A percentile compares a stretch with the other conserved stretches of the same genome.
Evolutionary conservation across 1,139 yeast genomes (phyloP).

Genomic region (Pichia sp.): DNA sequence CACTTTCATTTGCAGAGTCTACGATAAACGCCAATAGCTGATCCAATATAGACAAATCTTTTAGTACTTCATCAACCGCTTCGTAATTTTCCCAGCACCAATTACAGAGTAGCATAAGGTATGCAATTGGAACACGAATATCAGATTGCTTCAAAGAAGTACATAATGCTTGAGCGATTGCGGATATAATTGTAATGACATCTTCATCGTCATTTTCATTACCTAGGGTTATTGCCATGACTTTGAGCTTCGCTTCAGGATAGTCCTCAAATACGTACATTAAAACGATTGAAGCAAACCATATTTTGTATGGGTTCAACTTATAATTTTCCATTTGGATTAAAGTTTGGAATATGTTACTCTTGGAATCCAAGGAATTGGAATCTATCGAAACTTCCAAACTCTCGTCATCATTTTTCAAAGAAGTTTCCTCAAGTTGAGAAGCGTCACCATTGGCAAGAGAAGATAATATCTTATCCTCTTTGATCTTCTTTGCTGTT

Average conservation of each 20-base stretch:
- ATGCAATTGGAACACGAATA: slow-evolving; percentile 74
- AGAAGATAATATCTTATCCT: background rate
- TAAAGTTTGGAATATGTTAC: slow-evolving; percentile 61
- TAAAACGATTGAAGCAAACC: slow-evolving; percentile 76
- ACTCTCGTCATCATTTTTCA: background rate
- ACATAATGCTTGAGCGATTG: slow-evolving; percentile 70
- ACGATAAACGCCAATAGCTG: slow-evolving; percentile 66
- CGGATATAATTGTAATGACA: slow-evolving; percentile 67
- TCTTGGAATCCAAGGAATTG: slow-evolving; percentile 24
- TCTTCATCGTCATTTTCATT: slow-evolving; percentile 61
- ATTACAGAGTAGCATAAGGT: slow-evolving; percentile 64
- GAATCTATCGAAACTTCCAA: background rate
- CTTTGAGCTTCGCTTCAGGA: slow-evolving; percentile 46
- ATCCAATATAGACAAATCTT: slow-evolving; percentile 61
- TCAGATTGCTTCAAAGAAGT: slow-evolving; percentile 62
- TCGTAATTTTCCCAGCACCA: slow-evolving; percentile 78
- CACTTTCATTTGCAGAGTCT: slow-evolving; percentile 53
- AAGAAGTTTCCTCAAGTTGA: background rate
- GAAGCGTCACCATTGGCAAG: background rate
- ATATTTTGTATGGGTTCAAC: slow-evolving; percentile 78
- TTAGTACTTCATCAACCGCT: slow-evolving; percentile 73
- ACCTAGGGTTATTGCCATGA: slow-evolving; percentile 60
- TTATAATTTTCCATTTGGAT: slow-evolving; percentile 78
- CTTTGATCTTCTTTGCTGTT: slow-evolving; percentile 7
- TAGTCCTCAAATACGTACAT: slow-evolving; percentile 59